Evolutionary conservation across 768 basidiomycete genomes (phyloP).

Genomic region (Suillus tomentosus): DNA sequence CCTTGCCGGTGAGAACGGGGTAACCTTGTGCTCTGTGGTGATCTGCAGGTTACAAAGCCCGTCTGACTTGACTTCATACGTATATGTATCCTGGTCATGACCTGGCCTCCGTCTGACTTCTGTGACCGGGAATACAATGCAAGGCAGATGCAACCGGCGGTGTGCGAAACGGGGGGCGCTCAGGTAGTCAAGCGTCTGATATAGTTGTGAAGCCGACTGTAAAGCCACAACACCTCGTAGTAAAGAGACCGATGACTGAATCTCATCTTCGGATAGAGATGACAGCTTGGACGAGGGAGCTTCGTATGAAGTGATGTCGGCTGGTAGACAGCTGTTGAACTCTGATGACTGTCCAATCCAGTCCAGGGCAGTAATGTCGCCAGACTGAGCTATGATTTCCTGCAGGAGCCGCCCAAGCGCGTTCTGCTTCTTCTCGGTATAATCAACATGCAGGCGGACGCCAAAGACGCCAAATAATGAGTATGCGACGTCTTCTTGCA

Average conservation of each 20-base stretch:
- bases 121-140: neutral
- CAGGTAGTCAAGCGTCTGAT: neutral
- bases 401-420: neutral
- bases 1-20: neutral
- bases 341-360: neutral
- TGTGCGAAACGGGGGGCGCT: neutral
- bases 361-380: neutral
- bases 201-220: neutral
- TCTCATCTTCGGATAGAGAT: neutral
- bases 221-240: neutral
- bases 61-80: neutral
- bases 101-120: neutral
- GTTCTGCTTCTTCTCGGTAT: neutral
- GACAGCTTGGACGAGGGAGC: neutral
- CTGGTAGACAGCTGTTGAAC: neutral
- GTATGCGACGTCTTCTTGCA: neutral
- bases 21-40: neutral
- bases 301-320: neutral
- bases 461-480: neutral
- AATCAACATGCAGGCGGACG: neutral
- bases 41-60: neutral
- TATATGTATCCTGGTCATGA: neutral
- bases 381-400: neutral
- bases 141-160: neutral
- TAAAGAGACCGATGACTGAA: neutral